A percentile compares a stretch with the other conserved stretches of the same genome.
These are phyloP conservation scores for Elsinoe necatrix DNA, from an alignment of 2,329 filamentous ascomycete genomes.

Conservation along the genomic window DNA sequence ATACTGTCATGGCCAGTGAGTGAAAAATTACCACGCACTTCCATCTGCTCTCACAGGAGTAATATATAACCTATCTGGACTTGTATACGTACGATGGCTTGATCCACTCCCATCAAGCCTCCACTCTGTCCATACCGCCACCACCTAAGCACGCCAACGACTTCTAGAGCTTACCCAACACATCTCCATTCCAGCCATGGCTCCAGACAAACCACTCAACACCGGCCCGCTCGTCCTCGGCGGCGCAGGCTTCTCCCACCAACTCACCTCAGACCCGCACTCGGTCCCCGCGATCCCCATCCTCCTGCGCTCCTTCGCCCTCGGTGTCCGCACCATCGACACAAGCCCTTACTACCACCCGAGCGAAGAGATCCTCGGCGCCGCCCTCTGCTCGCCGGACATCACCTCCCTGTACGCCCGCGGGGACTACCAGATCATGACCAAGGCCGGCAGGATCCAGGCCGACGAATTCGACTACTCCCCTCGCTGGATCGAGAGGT, in stretches of 20 bases:
- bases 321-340: conserved; percentile 65
- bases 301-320: conserved; percentile 56
- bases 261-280: conserved; percentile 61
- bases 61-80: no score
- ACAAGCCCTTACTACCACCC: conserved; percentile 81
- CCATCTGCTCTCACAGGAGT: no score
- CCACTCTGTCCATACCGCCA: no score
- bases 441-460: conserved; percentile 61
- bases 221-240: conserved; percentile 70
- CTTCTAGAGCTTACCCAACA: no score
- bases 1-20: no score
- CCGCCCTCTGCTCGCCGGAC: conserved; percentile 46
- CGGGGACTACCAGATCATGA: conserved; percentile 54
- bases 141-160: no score
- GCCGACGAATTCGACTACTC: conserved; percentile 60
- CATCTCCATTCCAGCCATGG: neutral
- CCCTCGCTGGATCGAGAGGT: conserved; percentile 52
- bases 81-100: no score
- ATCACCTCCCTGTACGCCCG: conserved; percentile 43
- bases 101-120: no score
- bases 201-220: conserved; percentile 21
- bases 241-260: conserved; percentile 73
- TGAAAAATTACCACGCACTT: no score
- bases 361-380: conserved; percentile 62
- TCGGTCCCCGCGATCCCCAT: conserved; percentile 58